Evolutionary conservation across 2,329 filamentous ascomycete genomes (phyloP), one percentile per base, ranked within the genome.

Genomic region (Claviceps sorghi): DNA sequence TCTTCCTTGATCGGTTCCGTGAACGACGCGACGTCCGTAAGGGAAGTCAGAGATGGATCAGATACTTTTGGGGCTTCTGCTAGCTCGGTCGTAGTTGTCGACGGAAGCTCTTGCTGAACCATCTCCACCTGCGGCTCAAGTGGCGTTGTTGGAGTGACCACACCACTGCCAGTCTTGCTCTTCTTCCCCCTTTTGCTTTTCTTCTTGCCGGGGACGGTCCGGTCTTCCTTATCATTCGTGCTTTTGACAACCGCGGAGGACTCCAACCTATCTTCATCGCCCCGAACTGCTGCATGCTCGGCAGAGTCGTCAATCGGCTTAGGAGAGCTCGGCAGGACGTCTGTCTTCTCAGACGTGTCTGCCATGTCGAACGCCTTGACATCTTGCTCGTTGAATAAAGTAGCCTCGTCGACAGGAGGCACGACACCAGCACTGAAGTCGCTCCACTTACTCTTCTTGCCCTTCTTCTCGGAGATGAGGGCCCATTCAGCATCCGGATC

Each of bases 171-270:
- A 21, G 49, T n/a, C 34, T 52, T 57, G 26, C 40, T 41, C 53
- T 65, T 61, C 57, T 65, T 69, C 64, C 59, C 67, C 61, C 67
- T 67, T 59, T 66, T 67, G 52, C 64, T 69, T 57, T 74, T 76
- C 55, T 69, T 72, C 55, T 69, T 72, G 52, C 61, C 60, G 49
- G 69, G 64, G 40, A 64, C 56, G 8, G 66, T 64, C 55, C 59
- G 62, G 29, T 61, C 60, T 36, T 58, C 57, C 13, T 40, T 19
- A 21, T 57, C 53, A 43, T 50, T 52, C 4, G 17, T 54, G 8
- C 21, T 47, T 34, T 43, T 64, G 58, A 50, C 34, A 8, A 42
- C 4, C 5, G 30, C 36, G 17, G 49, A 15, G 19, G 38, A 13
- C 13, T 42, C 19, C 32, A 22, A 15, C 10, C 15, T 22, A 17